Evolutionary conservation across 495 filamentous ascomycete genomes (phyloP), one percentile per base, ranked within the genome.

Genomic region (Tuber brumale): DNA sequence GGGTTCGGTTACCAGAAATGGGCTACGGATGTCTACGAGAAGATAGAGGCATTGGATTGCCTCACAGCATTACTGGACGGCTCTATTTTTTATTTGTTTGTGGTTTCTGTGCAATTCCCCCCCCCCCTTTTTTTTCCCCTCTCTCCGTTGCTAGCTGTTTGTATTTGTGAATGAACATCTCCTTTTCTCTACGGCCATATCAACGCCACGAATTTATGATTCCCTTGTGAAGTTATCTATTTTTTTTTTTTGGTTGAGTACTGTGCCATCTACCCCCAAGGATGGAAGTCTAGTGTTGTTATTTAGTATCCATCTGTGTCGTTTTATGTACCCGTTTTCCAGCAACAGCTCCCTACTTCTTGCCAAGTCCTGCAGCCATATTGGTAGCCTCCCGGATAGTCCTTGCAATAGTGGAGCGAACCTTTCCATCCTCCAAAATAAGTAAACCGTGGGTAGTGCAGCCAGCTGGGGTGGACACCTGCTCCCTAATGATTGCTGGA

Each of bases 361-460:
- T 86, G 31, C 93, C 92, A 39, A 94, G 84, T 81, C 92, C 88
- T 79, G 89, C 89, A 42, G 93, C 93, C 72, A 92, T 90, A 23
- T 92, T 88, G 9, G 93, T 92, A 48, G 92, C 91, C 83, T 94
- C 91, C 77, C 92, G 86, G n/a, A 95, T 89, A 14, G 92, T 89
- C 82, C 89, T 89, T 18, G 91, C 87, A 39, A 94, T 87, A 10
- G 89, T 89, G 0, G 90, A 90, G 76, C 92, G 87, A 43, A 94
- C 90, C 2, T 88, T 86, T 3, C 91, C 92, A 79, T 95, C 93
- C 83, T 95, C 92, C 19, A 95, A 84, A 44, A 93, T 91, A 74
- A 93, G 78, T 79, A 94, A 80, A 5, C 93, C 92, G 2, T 90
- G 90, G 80, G 94, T 94, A 19, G 92, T 94, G 82, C 92, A 94